Evolutionary conservation across 2,329 filamentous ascomycete species (phyloP), one percentile per base, ranked within the genome.

Genomic region (Zasmidium citrigriseum): DNA sequence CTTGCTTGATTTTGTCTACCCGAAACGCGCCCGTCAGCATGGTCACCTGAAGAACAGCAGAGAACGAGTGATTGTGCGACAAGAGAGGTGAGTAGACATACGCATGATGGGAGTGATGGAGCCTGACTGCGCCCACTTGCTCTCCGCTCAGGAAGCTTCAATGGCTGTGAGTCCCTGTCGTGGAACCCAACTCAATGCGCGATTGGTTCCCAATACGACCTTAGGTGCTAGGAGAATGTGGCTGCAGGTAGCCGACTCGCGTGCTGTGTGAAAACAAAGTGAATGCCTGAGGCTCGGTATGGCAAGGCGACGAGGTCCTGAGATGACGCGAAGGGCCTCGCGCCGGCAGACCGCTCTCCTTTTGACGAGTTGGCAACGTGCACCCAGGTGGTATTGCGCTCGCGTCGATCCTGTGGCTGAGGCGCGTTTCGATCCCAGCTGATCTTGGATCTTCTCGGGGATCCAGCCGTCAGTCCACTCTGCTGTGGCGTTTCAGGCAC

Each of bases 1-100:
- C 57, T 12, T 61, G 59, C 55, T 70, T 71, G 62, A 72, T 70
- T 29, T 63, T 63, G 57, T 68, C 66, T 67, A 59, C 16, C 16
- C 47, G 45, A 24, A 49, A 56, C 46, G 55, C 55, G 25, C 54
- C 34, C 24, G 53, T 62, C 45, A 64, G 62, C 27, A 54, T 18
- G 22, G 41, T 53, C n/a, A 22, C 49, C 25, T 24, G 20, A 24
- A 9, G 20, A 46, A 14, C 16, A 21, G 5, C 5, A 12, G 23
- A 49, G 22, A 16, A 22, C 23, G 5, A 14, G 29, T 44, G 55
- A 22, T 7, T 11, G n/a, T 29, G 41, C 3, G 49, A 18, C 29
- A 46, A 20, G 34, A 27, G 4, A 45, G 20, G 34, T 41, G 18
- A 10, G 34, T 22, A 48, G 1, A 58, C 55, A 58, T 58, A 58